Evolutionary conservation across 371 early-diverging fungal species (phyloP).

Genomic region (Encephalitozoon intestinalis): DNA sequence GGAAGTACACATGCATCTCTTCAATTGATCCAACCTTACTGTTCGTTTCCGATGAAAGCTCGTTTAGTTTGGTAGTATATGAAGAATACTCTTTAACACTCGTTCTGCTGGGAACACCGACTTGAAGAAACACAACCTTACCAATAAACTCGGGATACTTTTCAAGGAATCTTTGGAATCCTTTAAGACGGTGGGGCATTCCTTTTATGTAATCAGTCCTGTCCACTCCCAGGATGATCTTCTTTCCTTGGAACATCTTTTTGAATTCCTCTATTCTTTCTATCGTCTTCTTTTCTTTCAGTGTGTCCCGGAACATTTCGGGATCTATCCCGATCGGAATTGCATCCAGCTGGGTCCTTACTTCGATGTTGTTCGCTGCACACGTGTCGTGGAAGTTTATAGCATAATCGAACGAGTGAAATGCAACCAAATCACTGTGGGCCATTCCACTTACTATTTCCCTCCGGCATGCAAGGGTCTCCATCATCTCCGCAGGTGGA

Average conservation of each 20-base stretch:
- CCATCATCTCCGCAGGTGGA: slow-evolving; percentile 82
- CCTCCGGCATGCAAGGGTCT: slow-evolving; percentile 76
- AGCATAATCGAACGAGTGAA: slow-evolving; percentile 97
- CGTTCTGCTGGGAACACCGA: slow-evolving; percentile 85
- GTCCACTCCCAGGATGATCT: slow-evolving; percentile 92
- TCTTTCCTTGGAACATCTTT: slow-evolving; percentile 73
- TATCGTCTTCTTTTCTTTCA: slow-evolving; percentile 66
- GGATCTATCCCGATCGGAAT: slow-evolving; percentile 99
- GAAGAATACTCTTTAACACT: slow-evolving; percentile 91
- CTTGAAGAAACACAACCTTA: slow-evolving; percentile 77
- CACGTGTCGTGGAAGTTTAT: slow-evolving; percentile 90
- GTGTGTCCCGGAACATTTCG: slow-evolving; percentile 70
- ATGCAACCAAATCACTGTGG: slow-evolving; percentile 78
- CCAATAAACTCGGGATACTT: slow-evolving; percentile 81
- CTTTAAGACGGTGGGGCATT: slow-evolving; percentile 92
- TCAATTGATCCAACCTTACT: slow-evolving; percentile 85
- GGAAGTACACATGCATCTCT: slow-evolving; percentile 86
- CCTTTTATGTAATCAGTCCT: slow-evolving; percentile 99
- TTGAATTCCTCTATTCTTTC: slow-evolving; percentile 69
- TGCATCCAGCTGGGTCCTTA: slow-evolving; percentile 56
- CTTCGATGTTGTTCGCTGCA: slow-evolving; percentile 59
- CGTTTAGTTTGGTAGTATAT: slow-evolving; percentile 76
- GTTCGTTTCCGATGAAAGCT: slow-evolving; percentile 87
- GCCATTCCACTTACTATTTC: slow-evolving; percentile 81
- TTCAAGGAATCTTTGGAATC: slow-evolving; percentile 78